These are phyloP conservation scores for Leishmania turanica DNA, from an alignment of 208 protist species.

Conservation along the genomic window DNA sequence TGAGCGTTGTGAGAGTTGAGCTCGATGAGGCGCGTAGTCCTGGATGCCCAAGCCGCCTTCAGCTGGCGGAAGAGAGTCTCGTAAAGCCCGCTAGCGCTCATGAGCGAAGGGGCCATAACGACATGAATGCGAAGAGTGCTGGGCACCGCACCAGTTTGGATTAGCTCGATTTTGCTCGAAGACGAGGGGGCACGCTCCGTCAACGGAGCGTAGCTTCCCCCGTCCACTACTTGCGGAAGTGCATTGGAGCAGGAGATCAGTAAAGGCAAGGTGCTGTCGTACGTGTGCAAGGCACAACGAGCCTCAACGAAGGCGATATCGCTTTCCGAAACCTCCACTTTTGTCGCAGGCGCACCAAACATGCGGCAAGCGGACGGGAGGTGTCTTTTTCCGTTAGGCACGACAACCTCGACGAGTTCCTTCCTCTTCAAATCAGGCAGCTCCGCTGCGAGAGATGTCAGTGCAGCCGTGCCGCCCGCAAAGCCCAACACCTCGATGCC, in stretches of 20 bases:
- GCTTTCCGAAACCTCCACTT: conserved; percentile 16
- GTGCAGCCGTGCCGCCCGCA: neutral
- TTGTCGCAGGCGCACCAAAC: conserved; percentile 2
- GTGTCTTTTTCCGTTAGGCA: conserved; percentile 10
- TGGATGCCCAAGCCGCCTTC: conserved; percentile 6
- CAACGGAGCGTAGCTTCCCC: conserved; percentile 19
- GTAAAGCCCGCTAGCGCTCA: conserved; percentile 25
- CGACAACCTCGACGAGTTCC: conserved; percentile 30
- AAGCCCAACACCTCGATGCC: conserved; percentile 69
- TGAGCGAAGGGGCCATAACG: conserved; percentile 17
- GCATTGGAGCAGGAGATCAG: conserved; percentile 12
- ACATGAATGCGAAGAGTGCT: conserved; percentile 21
- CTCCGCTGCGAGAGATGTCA: conserved; percentile 20
- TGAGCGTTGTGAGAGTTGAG: conserved; percentile 34
- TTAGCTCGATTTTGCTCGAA: neutral
- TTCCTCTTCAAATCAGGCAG: conserved; percentile 28
- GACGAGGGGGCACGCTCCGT: neutral
- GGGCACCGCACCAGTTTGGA: conserved; percentile 17
- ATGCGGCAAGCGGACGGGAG: neutral
- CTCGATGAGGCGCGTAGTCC: conserved; percentile 29
- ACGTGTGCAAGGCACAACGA: conserved; percentile 25
- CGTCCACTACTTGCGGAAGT: conserved; percentile 14
- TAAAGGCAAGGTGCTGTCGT: conserved; percentile 9
- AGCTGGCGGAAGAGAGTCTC: conserved; percentile 24
- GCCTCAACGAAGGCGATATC: conserved; percentile 17